Evolutionary conservation across 108 stramenopile species (phyloP).

Genomic region (Conticribra weissflogii): DNA sequence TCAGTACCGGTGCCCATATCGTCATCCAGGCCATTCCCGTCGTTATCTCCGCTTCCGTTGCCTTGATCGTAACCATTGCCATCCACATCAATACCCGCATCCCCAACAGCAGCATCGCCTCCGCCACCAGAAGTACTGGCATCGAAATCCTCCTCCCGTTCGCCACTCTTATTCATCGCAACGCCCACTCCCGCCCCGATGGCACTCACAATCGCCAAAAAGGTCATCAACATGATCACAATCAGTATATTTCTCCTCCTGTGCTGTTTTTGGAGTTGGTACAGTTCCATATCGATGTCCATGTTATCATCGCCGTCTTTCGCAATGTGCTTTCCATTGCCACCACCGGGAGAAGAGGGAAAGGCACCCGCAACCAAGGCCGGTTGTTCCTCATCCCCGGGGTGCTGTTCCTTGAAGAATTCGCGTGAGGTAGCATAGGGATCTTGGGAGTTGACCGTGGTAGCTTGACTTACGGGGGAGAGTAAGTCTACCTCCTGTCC

Average conservation of each 20-base stretch:
- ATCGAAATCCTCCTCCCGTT: neutral
- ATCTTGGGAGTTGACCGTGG: no score
- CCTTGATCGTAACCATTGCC: conserved; percentile 2
- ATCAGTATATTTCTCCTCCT: conserved; percentile 26
- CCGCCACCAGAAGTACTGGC: neutral
- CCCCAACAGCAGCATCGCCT: neutral
- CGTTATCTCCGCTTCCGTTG: conserved; percentile 2
- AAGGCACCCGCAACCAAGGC: no score
- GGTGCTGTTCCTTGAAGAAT: no score
- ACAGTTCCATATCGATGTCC: neutral
- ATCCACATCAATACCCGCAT: neutral
- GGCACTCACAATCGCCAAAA: conserved; percentile 27
- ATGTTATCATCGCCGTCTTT: neutral
- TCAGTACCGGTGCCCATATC: neutral
- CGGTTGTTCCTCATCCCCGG: no score
- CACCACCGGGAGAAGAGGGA: neutral
- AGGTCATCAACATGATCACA: conserved; percentile 15
- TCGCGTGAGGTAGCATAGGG: no score
- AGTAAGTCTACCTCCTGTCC: no score
- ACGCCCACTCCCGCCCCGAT: conserved; percentile 24
- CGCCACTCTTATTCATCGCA: conserved; percentile 20
- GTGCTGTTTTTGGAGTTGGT: conserved; percentile 1
- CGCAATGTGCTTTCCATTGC: neutral
- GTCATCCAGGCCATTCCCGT: neutral
- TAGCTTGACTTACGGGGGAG: no score